Base-by-base conservation (phyloP, 2,329 filamentous ascomycete species). In the Phaeosphaeria sp. region DNA sequence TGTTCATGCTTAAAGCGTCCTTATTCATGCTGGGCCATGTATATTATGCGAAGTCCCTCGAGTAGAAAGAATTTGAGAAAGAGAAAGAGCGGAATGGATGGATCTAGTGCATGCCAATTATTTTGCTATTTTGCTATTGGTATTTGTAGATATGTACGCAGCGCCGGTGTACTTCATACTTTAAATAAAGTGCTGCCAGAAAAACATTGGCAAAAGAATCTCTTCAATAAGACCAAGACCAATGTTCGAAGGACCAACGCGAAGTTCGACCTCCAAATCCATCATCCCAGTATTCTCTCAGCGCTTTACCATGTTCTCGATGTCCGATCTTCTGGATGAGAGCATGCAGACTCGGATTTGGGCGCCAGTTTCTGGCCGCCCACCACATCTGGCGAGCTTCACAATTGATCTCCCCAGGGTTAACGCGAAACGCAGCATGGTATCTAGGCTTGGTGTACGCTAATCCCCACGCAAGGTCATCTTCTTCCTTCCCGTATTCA, bases 381-480 rank as follows among this genome's bases (percentile, higher is more conserved):
- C 55, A 62, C 59, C 59, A 58, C 1, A 62, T 46, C 22, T 54
- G 56, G 27, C 33, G 42, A 52, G 39, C 30, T 36, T 36, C 30
- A 36, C 7, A 36, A 36, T 36, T 36, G 3, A 36, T 11, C 11
- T 17, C 7, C 36, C 33, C 3, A 44, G 44, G 42, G 44, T 51
- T 11, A 21, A 10, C 42, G 1, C 11, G 1, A 3, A 22, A 21
- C 18, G 30, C 30, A 36, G 30, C 30, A 36, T 6, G 1, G 42
- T 21, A 21, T 21, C 10, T 20, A 42, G 46, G 41, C 48, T 54
- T 23, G 7, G n/a, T 41, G 20, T 59, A 59, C 5, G 53, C n/a
- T 0, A 62, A 44, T 7, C 54, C 54, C 56, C 54, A 62, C 48
- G 59, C 56, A 41, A 59, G 56, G 25, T 30, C 25, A n/a, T 25